Base-by-base conservation (phyloP, 495 filamentous ascomycete species). In the Penicillium odoratum region DNA sequence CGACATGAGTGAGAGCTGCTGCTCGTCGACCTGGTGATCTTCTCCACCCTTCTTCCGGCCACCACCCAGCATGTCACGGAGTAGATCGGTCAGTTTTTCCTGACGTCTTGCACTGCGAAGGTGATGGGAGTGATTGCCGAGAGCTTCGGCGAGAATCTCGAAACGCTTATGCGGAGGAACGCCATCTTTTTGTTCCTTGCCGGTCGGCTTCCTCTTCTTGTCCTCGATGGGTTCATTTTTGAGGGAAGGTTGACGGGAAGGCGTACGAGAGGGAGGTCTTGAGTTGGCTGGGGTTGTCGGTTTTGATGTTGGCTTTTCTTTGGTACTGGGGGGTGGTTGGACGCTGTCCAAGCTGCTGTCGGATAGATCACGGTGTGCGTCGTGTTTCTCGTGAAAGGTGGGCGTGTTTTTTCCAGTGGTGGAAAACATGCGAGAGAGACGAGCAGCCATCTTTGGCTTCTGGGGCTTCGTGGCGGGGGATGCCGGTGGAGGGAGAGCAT, bases 21-120 rank as follows among this genome's bases (percentile, higher is more conserved):
- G 85, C 58, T 95, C 90, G 9, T 87, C 83, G 30, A 80, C 79
- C 50, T 83, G 76, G 7, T 82, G 75, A 28, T 84, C 79, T 5
- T 40, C 38, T 16, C 38, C 38, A 7, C 46, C 46, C 43, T 91
- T 88, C 66, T 84, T 85, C 65, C 86, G 88, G 69, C 88, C 89
- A 25, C 76, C 80, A 48, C 87, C 89, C 11, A 98, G 77, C 69
- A 97, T 83, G 59, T 89, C 85, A 58, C 92, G 88, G 61, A 96
- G 84, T 79, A 98, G 87, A 66, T 93, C 90, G n/a, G 89, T 87
- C 55, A 98, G 78, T 69, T 97, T 98, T 75, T 98, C 93, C 71
- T 98, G 93, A 48, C 94, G 83, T 69, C 91, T 91, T 50, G 88
- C 86, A 57, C 87, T 89, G 67, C 90, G 93, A 16, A 98, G 83